A percentile compares a stretch with the other conserved stretches of the same genome.
Conservation (phyloP, 2,329 filamentous ascomycete species). For the Graphium sp. region DNA sequence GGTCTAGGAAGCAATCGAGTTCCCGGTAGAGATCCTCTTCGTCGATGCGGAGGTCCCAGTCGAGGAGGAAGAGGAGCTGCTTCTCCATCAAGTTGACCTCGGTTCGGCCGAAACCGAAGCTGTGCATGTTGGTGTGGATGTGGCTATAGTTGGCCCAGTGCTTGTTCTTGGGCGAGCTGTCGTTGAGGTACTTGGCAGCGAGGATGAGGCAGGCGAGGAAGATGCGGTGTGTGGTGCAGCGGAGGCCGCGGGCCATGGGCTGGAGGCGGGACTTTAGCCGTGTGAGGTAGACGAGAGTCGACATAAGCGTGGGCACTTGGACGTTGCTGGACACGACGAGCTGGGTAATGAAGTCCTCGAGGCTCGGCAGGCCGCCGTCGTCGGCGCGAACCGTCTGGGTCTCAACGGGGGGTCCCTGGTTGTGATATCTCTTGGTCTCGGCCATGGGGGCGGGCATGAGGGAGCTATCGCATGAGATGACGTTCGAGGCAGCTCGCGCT, state of each 20-base stretch:
- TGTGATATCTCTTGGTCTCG: too few species aligned
- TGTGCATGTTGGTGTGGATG: conserved; percentile 45
- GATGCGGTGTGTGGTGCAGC: conserved; percentile 93
- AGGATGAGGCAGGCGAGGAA: conserved; percentile 78
- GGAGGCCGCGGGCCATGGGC: conserved; percentile 87
- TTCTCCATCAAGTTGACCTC: conserved; percentile 99
- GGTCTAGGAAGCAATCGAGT: conserved; percentile 74
- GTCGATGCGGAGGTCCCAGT: conserved; percentile 82
- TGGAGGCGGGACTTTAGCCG: conserved; percentile 73
- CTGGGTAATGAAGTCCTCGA: conserved; percentile 84
- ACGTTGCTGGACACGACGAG: conserved; percentile 88
- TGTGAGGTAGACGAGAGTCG: conserved; percentile 81
- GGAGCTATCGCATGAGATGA: conserved; percentile 61
- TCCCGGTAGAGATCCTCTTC: conserved; percentile 76
- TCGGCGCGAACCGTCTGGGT: conserved; percentile 27
- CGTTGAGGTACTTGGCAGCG: conserved; percentile 94
- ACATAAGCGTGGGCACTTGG: conserved; percentile 95
- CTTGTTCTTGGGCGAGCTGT: conserved; percentile 99
- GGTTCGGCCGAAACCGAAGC: conserved; percentile 81
- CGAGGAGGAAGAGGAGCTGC: conserved; percentile 84
- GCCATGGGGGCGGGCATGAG: conserved; percentile 34
- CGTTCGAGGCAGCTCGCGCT: conserved; percentile 54
- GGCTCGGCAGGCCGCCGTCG: conserved; percentile 49
- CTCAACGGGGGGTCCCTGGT: conserved; percentile 32
- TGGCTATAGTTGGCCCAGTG: conserved; percentile 94